A percentile compares a stretch with the other conserved stretches of the same genome.
Evolutionary conservation across 495 filamentous ascomycete species (phyloP).

Genomic region (Filosporella fistucella): DNA sequence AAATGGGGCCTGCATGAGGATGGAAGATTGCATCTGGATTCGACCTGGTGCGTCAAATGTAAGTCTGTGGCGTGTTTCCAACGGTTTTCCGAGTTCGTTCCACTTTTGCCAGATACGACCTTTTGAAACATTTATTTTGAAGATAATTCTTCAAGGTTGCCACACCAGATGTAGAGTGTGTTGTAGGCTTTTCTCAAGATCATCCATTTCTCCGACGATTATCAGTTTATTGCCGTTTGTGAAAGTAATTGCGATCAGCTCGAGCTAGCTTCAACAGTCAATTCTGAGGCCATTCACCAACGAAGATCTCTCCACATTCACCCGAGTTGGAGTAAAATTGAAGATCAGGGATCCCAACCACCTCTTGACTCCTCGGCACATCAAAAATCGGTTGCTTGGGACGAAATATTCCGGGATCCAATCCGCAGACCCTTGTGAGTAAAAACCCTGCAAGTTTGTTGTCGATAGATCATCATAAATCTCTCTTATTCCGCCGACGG

Average conservation of each 20-base stretch:
- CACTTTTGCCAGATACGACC: no score
- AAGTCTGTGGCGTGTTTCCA: neutral
- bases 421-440: neutral
- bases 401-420: conserved; percentile 1
- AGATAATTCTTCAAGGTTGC: no score
- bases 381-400: neutral
- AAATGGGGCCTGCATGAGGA: conserved; percentile 13
- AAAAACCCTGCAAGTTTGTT: conserved; percentile 2
- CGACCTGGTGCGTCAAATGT: neutral
- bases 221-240: neutral
- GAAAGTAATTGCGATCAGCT: neutral
- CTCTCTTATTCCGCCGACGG: neutral
- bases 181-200: no score
- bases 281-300: neutral
- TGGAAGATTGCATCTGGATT: conserved; percentile 10
- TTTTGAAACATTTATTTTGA: no score
- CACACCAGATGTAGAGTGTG: no score
- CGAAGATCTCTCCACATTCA: neutral
- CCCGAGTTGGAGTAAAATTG: conserved; percentile 1
- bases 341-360: neutral
- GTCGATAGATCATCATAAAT: conserved; percentile 3
- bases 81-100: no score
- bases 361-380: conserved; percentile 9
- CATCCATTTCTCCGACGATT: no score
- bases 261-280: neutral